Percentiles rank a stretch among this genome's conserved stretches.
Conservation (phyloP, 768 basidiomycete species). For the Termitomyces sp. region DNA sequence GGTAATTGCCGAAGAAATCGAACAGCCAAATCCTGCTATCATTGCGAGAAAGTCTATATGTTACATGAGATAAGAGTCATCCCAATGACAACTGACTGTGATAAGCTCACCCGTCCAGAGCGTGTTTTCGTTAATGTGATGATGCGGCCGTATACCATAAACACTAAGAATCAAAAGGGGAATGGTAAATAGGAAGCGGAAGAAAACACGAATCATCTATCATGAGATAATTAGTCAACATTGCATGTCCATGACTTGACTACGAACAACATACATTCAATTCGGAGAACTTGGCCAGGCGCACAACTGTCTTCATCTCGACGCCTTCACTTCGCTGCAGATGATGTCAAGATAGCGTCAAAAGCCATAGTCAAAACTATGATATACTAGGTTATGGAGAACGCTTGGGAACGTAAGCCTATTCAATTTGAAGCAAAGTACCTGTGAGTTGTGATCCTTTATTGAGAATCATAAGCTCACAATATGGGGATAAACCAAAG, state of each 20-base stretch:
- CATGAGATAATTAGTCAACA: not conserved
- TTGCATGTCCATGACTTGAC: not conserved
- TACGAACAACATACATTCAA: constrained; percentile 54
- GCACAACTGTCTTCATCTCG: constrained; percentile 59
- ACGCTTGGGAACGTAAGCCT: constrained; percentile 70
- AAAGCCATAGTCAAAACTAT: not conserved
- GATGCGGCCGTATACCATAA: constrained; percentile 61
- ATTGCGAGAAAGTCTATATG: constrained; percentile 53
- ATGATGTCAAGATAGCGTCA: not conserved
- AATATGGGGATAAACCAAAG: constrained; percentile 71
- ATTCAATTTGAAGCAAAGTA: constrained; percentile 33
- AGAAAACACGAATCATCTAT: constrained; percentile 65
- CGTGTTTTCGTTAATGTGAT: constrained; percentile 60
- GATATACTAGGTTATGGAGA: constrained; percentile 50
- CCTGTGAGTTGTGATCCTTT: constrained; percentile 9
- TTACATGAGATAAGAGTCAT: not conserved
- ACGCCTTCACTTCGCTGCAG: constrained; percentile 54
- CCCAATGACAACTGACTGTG: not conserved
- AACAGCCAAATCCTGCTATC: constrained; percentile 51
- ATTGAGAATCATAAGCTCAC: constrained; percentile 28
- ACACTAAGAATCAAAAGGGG: constrained; percentile 62
- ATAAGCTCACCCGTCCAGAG: constrained; percentile 38
- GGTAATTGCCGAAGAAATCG: constrained; percentile 69
- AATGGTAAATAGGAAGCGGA: constrained; percentile 67
- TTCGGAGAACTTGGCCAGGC: constrained; percentile 77